phyloP scores from a whole-genome alignment of 192 early-diverging fungal genomes.

The Rhizophagus clarus region DNA sequence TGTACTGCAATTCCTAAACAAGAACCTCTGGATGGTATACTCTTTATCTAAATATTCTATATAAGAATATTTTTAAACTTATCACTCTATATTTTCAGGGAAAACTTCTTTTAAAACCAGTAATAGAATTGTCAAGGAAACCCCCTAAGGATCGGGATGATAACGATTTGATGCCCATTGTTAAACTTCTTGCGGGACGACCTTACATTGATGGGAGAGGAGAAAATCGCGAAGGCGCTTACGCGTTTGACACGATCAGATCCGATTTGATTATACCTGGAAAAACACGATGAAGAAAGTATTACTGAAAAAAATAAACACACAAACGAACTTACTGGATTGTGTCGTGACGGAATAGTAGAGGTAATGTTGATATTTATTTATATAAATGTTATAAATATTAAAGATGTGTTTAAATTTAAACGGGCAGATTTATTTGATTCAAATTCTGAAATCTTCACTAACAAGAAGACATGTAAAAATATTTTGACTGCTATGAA shows the following conservation, averaged over 20 bases:
- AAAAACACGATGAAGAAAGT: constrained; percentile 4
- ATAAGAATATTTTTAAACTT: neutral
- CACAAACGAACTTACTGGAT: too few species aligned
- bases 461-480: too few species aligned
- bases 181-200: constrained; percentile 12
- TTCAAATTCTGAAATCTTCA: too few species aligned
- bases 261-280: constrained; percentile 5
- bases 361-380: too few species aligned
- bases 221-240: too few species aligned
- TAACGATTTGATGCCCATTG: neutral
- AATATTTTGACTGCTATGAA: too few species aligned
- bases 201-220: constrained; percentile 3
- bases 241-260: too few species aligned
- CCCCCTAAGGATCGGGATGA: neutral
- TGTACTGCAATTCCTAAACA: neutral
- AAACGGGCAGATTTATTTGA: too few species aligned
- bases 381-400: too few species aligned
- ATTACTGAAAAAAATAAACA: too few species aligned
- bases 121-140: neutral
- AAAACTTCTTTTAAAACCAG: constrained; percentile 1
- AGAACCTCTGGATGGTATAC: neutral
- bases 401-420: too few species aligned
- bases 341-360: too few species aligned
- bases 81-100: neutral
- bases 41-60: neutral